Conservation (phyloP, 1,284 basidiomycete species). For the Exobasidium rhododendri region DNA sequence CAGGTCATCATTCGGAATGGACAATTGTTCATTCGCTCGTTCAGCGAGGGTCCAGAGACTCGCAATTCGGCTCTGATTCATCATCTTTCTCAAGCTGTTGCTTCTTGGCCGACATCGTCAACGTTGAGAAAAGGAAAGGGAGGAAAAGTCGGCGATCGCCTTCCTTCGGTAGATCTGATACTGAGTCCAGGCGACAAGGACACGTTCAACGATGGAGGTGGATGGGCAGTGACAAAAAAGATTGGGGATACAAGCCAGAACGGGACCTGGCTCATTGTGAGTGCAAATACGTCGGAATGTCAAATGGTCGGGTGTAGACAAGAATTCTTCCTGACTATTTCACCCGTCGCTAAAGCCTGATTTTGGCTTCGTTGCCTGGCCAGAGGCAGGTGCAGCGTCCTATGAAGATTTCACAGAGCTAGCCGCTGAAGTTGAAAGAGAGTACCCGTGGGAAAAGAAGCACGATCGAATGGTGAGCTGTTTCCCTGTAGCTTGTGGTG, state of each 20-base stretch:
- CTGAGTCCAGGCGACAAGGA: neutral
- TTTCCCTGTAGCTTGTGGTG: constrained; percentile 9
- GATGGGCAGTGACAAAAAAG: constrained; percentile 5
- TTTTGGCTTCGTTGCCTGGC: constrained; percentile 42
- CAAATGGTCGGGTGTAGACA: neutral
- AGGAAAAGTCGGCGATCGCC: neutral
- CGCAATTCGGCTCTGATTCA: constrained; percentile 1
- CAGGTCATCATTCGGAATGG: neutral
- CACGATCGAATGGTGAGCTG: constrained; percentile 24
- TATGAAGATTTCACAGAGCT: constrained; percentile 31
- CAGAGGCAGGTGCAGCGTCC: constrained; percentile 31
- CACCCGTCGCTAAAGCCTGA: constrained; percentile 24
- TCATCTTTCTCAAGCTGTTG: constrained; percentile 1
- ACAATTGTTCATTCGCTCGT: neutral
- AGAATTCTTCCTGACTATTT: no score
- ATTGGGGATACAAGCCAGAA: constrained; percentile 10
- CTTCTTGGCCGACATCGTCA: neutral
- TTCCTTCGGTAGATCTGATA: neutral
- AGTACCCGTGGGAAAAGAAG: constrained; percentile 28
- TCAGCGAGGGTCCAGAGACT: neutral
- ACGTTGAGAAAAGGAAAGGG: neutral
- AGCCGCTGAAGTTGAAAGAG: constrained; percentile 21
- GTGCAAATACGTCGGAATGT: neutral
- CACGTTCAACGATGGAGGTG: neutral
- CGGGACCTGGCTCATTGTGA: constrained; percentile 1